Percentiles rank a stretch among this genome's conserved stretches.
These are phyloP conservation scores for Hymenoscyphus fructigenus DNA, from an alignment of 2,329 filamentous ascomycete species.

Conservation along the genomic window DNA sequence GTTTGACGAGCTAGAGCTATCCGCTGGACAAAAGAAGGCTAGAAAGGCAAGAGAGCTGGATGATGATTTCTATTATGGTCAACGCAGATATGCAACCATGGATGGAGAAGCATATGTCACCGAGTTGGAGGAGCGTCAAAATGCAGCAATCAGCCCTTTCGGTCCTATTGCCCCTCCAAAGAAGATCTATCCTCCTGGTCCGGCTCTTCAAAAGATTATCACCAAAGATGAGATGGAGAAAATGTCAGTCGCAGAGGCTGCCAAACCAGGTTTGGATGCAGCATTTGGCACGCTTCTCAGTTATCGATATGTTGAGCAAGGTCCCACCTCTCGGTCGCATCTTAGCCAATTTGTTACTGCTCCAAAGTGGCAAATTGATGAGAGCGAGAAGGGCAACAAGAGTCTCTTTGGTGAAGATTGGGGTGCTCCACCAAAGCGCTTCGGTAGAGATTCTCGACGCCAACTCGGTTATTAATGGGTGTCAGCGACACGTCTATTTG, in stretches of 20 bases:
- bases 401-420: conserved; percentile 35
- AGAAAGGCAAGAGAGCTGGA: conserved; percentile 23
- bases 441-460: conserved; percentile 9
- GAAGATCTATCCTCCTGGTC: conserved; percentile 12
- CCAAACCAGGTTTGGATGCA: conserved; percentile 29
- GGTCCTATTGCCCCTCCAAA: conserved; percentile 25
- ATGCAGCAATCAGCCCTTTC: conserved; percentile 12
- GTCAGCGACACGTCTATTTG: background rate
- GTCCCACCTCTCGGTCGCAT: conserved; percentile 16
- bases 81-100: conserved; percentile 30
- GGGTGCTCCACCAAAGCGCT: conserved; percentile 22
- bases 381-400: conserved; percentile 27
- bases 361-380: conserved; percentile 30
- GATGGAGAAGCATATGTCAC: conserved; percentile 27
- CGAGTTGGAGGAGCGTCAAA: conserved; percentile 21
- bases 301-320: conserved; percentile 24
- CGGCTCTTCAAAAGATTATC: conserved; percentile 16
- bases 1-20: conserved; percentile 11
- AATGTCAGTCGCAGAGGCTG: conserved; percentile 26
- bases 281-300: conserved; percentile 31
- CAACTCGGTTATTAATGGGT: conserved; percentile 1
- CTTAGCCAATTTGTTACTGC: conserved; percentile 27
- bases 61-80: conserved; percentile 34
- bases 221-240: conserved; percentile 28
- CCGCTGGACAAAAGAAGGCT: conserved; percentile 12